These are phyloP conservation scores for Fusarium secorum DNA, from an alignment of 2,329 filamentous ascomycete species.

Conservation along the genomic window DNA sequence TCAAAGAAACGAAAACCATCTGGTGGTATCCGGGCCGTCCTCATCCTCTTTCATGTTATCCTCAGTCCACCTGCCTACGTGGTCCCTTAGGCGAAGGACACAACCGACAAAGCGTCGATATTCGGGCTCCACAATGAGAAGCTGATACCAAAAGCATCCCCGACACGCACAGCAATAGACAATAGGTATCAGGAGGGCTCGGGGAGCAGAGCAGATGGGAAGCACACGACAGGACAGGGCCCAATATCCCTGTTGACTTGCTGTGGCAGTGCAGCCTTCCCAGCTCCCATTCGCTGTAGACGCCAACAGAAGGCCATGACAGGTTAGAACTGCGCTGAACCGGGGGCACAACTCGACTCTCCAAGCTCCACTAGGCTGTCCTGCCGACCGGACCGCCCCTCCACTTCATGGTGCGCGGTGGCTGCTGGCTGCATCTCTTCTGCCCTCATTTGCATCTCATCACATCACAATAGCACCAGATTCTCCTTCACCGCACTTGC, in stretches of 20 bases:
- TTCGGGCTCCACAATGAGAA: conserved; percentile 13
- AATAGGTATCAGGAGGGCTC: neutral
- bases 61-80: conserved; percentile 32
- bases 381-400: conserved; percentile 30
- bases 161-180: neutral
- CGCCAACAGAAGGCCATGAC: neutral
- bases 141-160: neutral
- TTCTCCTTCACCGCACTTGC: conserved; percentile 33
- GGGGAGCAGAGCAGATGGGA: conserved; percentile 1
- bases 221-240: conserved; percentile 19
- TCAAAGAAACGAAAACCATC: neutral
- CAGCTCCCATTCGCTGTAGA: neutral
- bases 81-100: conserved; percentile 20
- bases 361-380: conserved; percentile 19
- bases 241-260: conserved; percentile 11
- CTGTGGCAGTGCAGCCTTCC: conserved; percentile 34
- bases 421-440: conserved; percentile 18
- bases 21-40: conserved; percentile 4
- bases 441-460: conserved; percentile 32
- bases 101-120: conserved; percentile 25
- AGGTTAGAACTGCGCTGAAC: neutral
- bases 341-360: neutral
- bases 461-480: conserved; percentile 30
- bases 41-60: conserved; percentile 9
- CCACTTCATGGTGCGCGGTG: conserved; percentile 18